Evolutionary conservation across 192 early-diverging fungal genomes (phyloP), one percentile per base, ranked within the genome.

Genomic region (Coemansia sp.): DNA sequence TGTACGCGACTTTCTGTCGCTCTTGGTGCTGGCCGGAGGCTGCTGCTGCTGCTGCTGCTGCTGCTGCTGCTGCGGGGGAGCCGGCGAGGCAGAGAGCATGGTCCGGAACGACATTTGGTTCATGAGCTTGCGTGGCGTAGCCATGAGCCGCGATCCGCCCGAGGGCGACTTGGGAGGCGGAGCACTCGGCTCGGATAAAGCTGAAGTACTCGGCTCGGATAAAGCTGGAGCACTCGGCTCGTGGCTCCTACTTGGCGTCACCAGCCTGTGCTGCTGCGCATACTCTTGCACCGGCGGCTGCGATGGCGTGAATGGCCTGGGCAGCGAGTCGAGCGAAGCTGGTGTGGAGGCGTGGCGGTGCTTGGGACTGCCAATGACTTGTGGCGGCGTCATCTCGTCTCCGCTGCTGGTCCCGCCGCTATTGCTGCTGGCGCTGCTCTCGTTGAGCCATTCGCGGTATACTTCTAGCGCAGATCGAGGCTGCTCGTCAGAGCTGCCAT

Each of bases 391-490:
- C 41, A 41, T 12, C 18, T 54, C 38, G 6, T 50, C 36, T 8
- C 26, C 56, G n/a, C 54, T 57, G 50, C 43, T 35, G 8, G 38
- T 43, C 0, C 40, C 37, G 21, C 40, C 24, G 5, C 26, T 33
- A 32, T 26, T 42, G 37, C 65, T 63, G 50, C 64, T 62, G 34
- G 40, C 54, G 48, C 67, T 70, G 24, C 39, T 46, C 24, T 69
- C 62, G 17, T 70, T 56, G 46, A 76, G 56, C 73, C 73, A 76
- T 27, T 62, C 24, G 35, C 67, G 73, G 42, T 76, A 76, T 21
- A 29, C 44, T 19, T 76, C 63, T 15, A 76, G 29, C 21, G 67
- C 65, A 15, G 71, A 59, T 12, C 24, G 52, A 53, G 54, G n/a
- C 50, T 60, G 41, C 24, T 50, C 46, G 14, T 19, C 42, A 43